A percentile compares a stretch with the other conserved stretches of the same genome.
These are phyloP conservation scores for Vaccinium darrowii DNA, from an alignment of 148 eudicot genomes.

Conservation along the genomic window DNA sequence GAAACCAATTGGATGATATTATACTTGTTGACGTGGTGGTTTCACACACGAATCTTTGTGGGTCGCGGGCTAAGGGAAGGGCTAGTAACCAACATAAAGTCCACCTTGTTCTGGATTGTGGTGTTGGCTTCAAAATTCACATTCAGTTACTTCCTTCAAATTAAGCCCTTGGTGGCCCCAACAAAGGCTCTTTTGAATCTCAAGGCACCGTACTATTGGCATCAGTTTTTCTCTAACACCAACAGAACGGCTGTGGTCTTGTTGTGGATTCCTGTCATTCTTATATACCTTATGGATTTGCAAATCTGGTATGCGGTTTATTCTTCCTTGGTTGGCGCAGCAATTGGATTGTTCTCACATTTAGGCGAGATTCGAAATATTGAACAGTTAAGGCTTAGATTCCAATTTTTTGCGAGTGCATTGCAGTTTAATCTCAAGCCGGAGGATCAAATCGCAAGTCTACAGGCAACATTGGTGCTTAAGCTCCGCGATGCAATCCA, in stretches of 20 bases:
- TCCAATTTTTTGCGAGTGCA: slow-evolving; percentile 95
- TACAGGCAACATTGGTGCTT: slow-evolving; percentile 50
- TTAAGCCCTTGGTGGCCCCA: slow-evolving; percentile 78
- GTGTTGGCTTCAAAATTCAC: slow-evolving; percentile 70
- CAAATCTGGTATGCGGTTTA: slow-evolving; percentile 84
- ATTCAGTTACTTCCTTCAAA: slow-evolving; percentile 90
- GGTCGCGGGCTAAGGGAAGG: slow-evolving; percentile 90
- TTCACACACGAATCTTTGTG: slow-evolving; percentile 68
- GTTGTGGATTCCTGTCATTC: slow-evolving; percentile 77
- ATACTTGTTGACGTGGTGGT: slow-evolving; percentile 86
- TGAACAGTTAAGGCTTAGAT: slow-evolving; percentile 80
- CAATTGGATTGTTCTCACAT: slow-evolving; percentile 76
- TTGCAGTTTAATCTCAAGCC: slow-evolving; percentile 92
- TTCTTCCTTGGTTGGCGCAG: slow-evolving; percentile 64
- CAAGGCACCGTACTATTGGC: slow-evolving; percentile 56
- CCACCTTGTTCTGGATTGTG: slow-evolving; percentile 67
- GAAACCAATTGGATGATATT: slow-evolving; percentile 53
- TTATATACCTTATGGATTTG: slow-evolving; percentile 78
- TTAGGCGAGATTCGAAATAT: slow-evolving; percentile 89
- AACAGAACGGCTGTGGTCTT: slow-evolving; percentile 63
- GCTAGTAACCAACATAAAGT: slow-evolving; percentile 68
- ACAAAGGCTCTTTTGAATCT: slow-evolving; percentile 56
- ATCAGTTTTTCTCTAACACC: slow-evolving; percentile 68
- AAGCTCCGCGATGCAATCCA: slow-evolving; percentile 68
- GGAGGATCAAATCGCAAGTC: slow-evolving; percentile 41